phyloP scores from a whole-genome alignment of 768 basidiomycete genomes.

The Termitomyces heimii region DNA sequence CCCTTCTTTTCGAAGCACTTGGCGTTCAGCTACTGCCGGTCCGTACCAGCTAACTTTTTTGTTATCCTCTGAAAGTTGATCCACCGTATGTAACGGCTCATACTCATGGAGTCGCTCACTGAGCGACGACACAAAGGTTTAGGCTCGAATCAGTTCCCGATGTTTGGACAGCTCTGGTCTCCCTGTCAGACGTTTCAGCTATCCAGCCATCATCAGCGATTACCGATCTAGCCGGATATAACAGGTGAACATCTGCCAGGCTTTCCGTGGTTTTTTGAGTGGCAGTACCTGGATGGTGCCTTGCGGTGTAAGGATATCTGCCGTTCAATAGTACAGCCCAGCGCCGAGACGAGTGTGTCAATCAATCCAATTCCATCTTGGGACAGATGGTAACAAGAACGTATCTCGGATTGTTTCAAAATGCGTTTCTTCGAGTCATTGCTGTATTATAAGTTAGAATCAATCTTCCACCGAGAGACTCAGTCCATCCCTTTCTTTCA shows the following conservation, averaged over 20 bases:
- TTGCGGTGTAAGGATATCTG: slow-evolving; percentile 8
- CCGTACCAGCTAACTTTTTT: background rate
- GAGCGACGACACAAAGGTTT: background rate
- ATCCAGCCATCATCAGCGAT: slow-evolving; percentile 6
- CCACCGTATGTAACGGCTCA: background rate
- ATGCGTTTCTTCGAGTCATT: slow-evolving; percentile 2
- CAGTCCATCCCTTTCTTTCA: slow-evolving; percentile 2
- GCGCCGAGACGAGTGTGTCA: slow-evolving; percentile 6
- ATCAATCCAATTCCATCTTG: slow-evolving; percentile 7
- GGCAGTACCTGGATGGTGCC: slow-evolving; percentile 12
- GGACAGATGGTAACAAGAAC: slow-evolving; percentile 8
- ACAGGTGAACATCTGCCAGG: slow-evolving; percentile 5
- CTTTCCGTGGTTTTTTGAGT: slow-evolving; percentile 4
- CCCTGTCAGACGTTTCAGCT: slow-evolving; percentile 11
- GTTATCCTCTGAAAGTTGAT: background rate
- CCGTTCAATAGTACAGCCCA: slow-evolving; percentile 6
- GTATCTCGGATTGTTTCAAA: slow-evolving; percentile 13
- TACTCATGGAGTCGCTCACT: slow-evolving; percentile 1
- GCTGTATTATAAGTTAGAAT: slow-evolving; percentile 6
- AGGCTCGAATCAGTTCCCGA: slow-evolving; percentile 10
- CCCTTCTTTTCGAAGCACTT: background rate
- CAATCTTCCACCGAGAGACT: background rate
- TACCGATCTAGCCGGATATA: slow-evolving; percentile 13
- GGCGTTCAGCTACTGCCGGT: background rate
- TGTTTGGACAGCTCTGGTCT: slow-evolving; percentile 13